Percentiles rank a stretch among this genome's conserved stretches.
These are phyloP conservation scores for Fusarium caatingaense DNA, from an alignment of 2,329 filamentous ascomycete species.

Conservation along the genomic window DNA sequence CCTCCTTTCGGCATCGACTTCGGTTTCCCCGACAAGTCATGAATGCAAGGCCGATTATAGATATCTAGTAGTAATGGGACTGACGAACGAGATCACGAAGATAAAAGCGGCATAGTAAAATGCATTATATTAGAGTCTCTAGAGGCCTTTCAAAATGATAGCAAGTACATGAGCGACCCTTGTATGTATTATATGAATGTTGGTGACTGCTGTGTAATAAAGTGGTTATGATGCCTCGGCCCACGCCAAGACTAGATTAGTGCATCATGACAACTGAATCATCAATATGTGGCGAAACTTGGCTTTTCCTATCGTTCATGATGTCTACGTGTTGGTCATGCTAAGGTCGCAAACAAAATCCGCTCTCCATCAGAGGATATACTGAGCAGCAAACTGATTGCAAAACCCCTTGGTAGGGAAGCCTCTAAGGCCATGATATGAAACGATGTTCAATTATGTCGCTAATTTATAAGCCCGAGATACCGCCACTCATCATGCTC, in stretches of 20 bases:
- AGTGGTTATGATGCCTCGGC: background rate
- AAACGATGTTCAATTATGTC: background rate
- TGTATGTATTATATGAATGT: background rate
- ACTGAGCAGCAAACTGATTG: background rate
- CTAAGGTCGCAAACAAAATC: background rate
- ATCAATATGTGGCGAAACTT: background rate
- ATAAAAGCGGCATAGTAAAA: constrained; percentile 16
- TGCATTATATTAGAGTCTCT: constrained; percentile 15
- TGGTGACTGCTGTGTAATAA: background rate
- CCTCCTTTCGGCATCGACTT: constrained; percentile 76
- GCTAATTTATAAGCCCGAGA: constrained; percentile 7
- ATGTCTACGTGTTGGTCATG: background rate
- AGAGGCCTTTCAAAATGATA: constrained; percentile 2
- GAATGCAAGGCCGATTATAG: constrained; percentile 39
- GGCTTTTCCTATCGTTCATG: background rate
- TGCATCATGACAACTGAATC: background rate
- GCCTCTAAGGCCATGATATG: background rate
- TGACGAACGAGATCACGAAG: background rate
- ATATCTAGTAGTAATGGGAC: background rate
- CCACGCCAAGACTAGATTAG: background rate
- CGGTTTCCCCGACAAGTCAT: constrained; percentile 76
- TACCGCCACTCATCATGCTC: constrained; percentile 15
- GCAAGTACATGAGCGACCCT: background rate
- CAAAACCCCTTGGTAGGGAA: background rate
- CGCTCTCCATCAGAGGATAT: background rate